These are phyloP conservation scores for Saccharum spontaneum DNA, from an alignment of 176 grass and related monocot genomes.

Conservation along the genomic window DNA sequence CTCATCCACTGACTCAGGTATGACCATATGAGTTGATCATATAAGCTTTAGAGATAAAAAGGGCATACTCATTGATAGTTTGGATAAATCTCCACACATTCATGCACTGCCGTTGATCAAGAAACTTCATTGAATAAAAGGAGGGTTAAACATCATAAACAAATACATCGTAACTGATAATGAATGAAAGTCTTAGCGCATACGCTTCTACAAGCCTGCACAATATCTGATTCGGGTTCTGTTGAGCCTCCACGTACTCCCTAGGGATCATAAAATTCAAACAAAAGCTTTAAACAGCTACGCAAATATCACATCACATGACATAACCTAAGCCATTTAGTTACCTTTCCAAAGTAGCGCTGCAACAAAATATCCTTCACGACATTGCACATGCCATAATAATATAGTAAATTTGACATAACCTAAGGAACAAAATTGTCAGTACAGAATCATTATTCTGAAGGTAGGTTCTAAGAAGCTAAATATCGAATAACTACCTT, in stretches of 20 bases:
- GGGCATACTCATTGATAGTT: conserved; percentile 82
- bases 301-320: conserved; percentile 16
- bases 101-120: conserved; percentile 78
- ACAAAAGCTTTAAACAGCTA: conserved; percentile 2
- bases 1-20: neutral
- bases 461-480: neutral
- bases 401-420: conserved; percentile 93
- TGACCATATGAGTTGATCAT: conserved; percentile 6
- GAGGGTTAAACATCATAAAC: conserved; percentile 11
- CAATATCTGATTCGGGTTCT: conserved; percentile 80
- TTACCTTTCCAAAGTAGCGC: conserved; percentile 90
- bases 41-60: conserved; percentile 6
- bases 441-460: conserved; percentile 23
- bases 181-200: conserved; percentile 4
- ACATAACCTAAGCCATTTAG: conserved; percentile 22
- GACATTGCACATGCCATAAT: conserved; percentile 92
- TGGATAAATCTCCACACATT: conserved; percentile 93
- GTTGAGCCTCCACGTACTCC: conserved; percentile 64
- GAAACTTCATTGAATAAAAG: conserved; percentile 60
- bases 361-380: conserved; percentile 91
- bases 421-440: conserved; percentile 47
- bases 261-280: conserved; percentile 48
- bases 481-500: conserved; percentile 53
- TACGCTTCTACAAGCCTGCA: conserved; percentile 95
- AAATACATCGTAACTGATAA: conserved; percentile 21